A percentile compares a stretch with the other conserved stretches of the same genome.
phyloP scores from a whole-genome alignment of 257 asterid genomes.

The Ilex aquifolium region DNA sequence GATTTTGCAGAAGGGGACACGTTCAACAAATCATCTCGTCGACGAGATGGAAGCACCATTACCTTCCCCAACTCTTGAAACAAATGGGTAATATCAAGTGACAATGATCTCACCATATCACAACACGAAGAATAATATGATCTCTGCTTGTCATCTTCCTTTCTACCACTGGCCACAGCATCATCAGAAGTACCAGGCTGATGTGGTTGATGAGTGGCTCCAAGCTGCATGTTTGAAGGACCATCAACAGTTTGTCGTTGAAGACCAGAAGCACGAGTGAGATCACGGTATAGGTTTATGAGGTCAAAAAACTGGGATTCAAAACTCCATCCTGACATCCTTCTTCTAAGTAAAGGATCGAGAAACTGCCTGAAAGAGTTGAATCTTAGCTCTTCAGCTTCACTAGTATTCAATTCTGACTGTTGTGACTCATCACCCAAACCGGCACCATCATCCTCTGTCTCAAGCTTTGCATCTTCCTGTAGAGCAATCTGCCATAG shows the following conservation, averaged over 20 bases:
- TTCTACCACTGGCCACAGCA: conserved; percentile 40
- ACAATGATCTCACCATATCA: conserved; percentile 82
- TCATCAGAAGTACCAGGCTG: conserved; percentile 49
- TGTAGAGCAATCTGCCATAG: conserved; percentile 85
- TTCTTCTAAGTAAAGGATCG: conserved; percentile 80
- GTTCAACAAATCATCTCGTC: conserved; percentile 78
- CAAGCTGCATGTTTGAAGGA: conserved; percentile 39
- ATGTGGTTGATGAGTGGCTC: conserved; percentile 40
- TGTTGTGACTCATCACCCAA: conserved; percentile 40
- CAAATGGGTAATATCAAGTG: conserved; percentile 85
- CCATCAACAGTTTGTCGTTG: conserved; percentile 57
- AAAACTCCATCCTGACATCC: conserved; percentile 88
- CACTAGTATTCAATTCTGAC: conserved; percentile 42
- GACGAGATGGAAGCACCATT: conserved; percentile 89
- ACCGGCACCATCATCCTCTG: conserved; percentile 39
- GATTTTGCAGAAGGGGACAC: conserved; percentile 79
- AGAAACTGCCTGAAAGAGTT: conserved; percentile 85
- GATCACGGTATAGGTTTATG: conserved; percentile 80
- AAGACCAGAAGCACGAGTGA: conserved; percentile 65
- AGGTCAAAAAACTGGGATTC: conserved; percentile 92
- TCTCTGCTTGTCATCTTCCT: conserved; percentile 63
- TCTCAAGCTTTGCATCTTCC: conserved; percentile 68
- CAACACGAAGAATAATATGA: conserved; percentile 73
- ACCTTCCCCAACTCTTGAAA: conserved; percentile 95
- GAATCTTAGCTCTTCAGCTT: conserved; percentile 64